Evolutionary conservation across 768 basidiomycete species (phyloP).

Genomic region (Trametes sanguinea): DNA sequence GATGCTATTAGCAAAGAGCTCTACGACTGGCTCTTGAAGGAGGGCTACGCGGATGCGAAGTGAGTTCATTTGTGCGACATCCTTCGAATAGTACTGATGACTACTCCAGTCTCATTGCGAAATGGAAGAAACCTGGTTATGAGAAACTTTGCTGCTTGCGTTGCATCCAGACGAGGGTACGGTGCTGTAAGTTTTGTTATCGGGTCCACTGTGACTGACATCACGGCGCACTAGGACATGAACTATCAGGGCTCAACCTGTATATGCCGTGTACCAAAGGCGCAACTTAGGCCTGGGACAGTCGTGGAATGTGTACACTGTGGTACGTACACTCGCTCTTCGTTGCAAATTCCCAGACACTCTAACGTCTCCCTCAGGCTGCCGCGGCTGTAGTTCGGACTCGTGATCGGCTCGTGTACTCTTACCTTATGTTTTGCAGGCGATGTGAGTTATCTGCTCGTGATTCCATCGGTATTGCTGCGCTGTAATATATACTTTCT

Average conservation of each 20-base stretch:
- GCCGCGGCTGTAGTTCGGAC: constrained; percentile 90
- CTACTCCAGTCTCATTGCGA: constrained; percentile 80
- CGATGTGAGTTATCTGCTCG: background rate
- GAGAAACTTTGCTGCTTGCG: constrained; percentile 97
- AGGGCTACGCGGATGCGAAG: constrained; percentile 97
- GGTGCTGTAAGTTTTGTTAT: background rate
- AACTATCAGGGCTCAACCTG: constrained; percentile 99
- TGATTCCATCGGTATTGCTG: background rate
- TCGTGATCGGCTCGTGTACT: constrained; percentile 45
- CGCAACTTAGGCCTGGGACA: constrained; percentile 85
- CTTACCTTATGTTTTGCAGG: background rate
- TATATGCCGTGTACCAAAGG: constrained; percentile 96
- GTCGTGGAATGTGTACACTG: constrained; percentile 97
- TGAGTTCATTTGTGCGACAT: constrained; percentile 41
- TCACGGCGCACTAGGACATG: constrained; percentile 71
- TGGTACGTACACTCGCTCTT: constrained; percentile 55
- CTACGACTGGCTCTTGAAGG: constrained; percentile 96
- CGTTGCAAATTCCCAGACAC: background rate
- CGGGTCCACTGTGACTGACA: background rate
- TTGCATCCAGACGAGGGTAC: constrained; percentile 91
- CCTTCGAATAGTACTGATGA: background rate
- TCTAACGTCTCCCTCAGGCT: constrained; percentile 51
- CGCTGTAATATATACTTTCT: background rate
- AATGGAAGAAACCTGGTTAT: constrained; percentile 99
- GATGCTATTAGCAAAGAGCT: constrained; percentile 91